Conservation (phyloP, 2,329 filamentous ascomycete genomes). For the Paecilomyces sp. region DNA sequence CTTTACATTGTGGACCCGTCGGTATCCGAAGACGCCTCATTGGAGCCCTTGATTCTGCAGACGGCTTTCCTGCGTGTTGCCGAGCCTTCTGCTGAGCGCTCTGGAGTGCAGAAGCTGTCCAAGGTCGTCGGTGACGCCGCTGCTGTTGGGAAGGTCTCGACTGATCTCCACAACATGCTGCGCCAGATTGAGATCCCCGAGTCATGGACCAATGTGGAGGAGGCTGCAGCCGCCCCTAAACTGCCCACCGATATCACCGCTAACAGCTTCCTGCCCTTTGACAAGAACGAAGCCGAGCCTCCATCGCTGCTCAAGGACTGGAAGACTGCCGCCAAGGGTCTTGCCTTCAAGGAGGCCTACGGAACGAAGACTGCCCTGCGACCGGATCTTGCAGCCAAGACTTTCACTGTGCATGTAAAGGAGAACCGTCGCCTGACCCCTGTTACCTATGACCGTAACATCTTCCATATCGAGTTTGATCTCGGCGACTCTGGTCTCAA, state of each 20-base stretch:
- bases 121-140: slow-evolving; percentile 53
- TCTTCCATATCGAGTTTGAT: slow-evolving; percentile 99
- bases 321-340: slow-evolving; percentile 76
- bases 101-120: slow-evolving; percentile 61
- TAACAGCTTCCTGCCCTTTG: slow-evolving; percentile 77
- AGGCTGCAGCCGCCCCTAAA: slow-evolving; percentile 26
- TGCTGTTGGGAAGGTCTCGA: slow-evolving; percentile 52
- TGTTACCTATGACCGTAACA: slow-evolving; percentile 85
- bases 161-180: slow-evolving; percentile 60
- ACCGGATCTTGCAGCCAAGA: slow-evolving; percentile 81
- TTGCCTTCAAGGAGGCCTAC: slow-evolving; percentile 93
- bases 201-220: slow-evolving; percentile 67
- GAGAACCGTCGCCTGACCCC: slow-evolving; percentile 94
- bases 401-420: slow-evolving; percentile 79
- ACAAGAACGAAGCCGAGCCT: slow-evolving; percentile 66
- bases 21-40: slow-evolving; percentile 58
- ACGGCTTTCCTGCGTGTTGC: slow-evolving; percentile 77
- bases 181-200: slow-evolving; percentile 69
- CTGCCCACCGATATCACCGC: slow-evolving; percentile 60
- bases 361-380: slow-evolving; percentile 66
- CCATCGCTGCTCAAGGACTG: slow-evolving; percentile 65
- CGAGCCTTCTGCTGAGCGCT: slow-evolving; percentile 56
- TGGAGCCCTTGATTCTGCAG: slow-evolving; percentile 64
- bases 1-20: slow-evolving; percentile 71
- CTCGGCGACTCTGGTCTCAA: slow-evolving; percentile 83